These are phyloP conservation scores for Colletotrichum sp. DNA, from an alignment of 2,329 filamentous ascomycete species.

Conservation along the genomic window DNA sequence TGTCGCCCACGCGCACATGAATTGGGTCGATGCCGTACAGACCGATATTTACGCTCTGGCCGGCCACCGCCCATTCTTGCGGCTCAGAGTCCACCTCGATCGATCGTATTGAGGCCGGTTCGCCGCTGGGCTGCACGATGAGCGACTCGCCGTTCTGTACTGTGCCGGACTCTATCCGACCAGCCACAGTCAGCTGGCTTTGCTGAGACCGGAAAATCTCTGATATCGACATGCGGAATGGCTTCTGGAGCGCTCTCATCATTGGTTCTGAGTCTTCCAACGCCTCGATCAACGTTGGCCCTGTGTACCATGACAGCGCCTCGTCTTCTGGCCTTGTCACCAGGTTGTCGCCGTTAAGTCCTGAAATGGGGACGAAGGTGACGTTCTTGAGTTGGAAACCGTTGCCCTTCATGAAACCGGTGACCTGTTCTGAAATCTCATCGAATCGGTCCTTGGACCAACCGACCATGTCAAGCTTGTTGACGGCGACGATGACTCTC, in stretches of 20 bases:
- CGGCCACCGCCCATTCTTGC: slow-evolving; percentile 89
- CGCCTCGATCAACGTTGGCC: slow-evolving; percentile 79
- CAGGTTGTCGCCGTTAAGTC: slow-evolving; percentile 88
- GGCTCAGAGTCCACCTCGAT: slow-evolving; percentile 76
- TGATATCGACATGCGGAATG: slow-evolving; percentile 83
- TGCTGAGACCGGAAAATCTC: slow-evolving; percentile 85
- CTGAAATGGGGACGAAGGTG: slow-evolving; percentile 87
- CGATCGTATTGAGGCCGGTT: slow-evolving; percentile 81
- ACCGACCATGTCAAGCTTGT: slow-evolving; percentile 87
- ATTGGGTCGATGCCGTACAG: slow-evolving; percentile 83
- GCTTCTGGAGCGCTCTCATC: slow-evolving; percentile 72
- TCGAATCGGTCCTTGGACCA: slow-evolving; percentile 87
- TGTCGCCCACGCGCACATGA: slow-evolving; percentile 82
- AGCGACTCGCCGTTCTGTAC: slow-evolving; percentile 85
- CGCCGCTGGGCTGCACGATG: slow-evolving; percentile 78
- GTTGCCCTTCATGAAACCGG: slow-evolving; percentile 79
- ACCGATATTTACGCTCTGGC: slow-evolving; percentile 86
- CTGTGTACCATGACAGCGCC: slow-evolving; percentile 77
- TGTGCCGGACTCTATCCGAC: slow-evolving; percentile 83
- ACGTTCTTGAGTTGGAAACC: slow-evolving; percentile 84
- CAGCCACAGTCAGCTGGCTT: slow-evolving; percentile 83
- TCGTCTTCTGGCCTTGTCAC: slow-evolving; percentile 59
- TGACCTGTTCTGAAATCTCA: slow-evolving; percentile 83
- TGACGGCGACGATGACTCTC: slow-evolving; percentile 86
- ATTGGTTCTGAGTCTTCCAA: slow-evolving; percentile 83